phyloP scores from a whole-genome alignment of 2,329 filamentous ascomycete genomes.

The Penicillium nordicum region DNA sequence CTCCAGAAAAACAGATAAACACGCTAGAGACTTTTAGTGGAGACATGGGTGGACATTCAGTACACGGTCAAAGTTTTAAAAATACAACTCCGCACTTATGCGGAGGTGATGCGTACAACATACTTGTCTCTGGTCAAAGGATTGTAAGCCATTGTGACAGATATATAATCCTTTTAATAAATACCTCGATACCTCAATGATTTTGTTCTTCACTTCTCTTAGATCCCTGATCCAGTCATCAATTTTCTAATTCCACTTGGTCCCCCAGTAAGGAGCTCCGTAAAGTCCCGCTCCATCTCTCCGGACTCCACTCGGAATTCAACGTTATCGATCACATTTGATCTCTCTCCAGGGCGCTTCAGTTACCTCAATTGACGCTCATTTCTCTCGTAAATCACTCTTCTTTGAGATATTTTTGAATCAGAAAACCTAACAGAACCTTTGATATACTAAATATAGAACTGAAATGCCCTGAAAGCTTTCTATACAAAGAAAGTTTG shows the following conservation, averaged over 20 bases:
- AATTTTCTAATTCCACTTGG: neutral
- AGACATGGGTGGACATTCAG: conserved; percentile 9
- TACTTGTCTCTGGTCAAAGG: neutral
- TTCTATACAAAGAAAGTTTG: conserved; percentile 1
- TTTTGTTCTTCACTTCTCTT: too few relatives aligned
- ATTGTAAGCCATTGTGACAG: neutral
- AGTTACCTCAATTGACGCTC: neutral
- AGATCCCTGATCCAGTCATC: neutral
- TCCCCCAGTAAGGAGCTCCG: conserved; percentile 15
- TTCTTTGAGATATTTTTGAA: neutral
- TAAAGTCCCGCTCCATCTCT: conserved; percentile 22
- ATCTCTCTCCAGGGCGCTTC: neutral
- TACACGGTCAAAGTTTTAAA: conserved; percentile 9
- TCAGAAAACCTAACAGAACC: too few relatives aligned
- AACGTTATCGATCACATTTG: conserved; percentile 22
- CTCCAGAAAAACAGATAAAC: neutral
- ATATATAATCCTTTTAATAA: neutral
- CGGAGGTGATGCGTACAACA: conserved; percentile 4
- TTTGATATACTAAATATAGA: neutral
- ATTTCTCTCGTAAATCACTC: neutral
- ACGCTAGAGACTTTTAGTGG: conserved; percentile 18
- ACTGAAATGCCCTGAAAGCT: neutral
- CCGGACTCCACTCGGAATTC: conserved; percentile 17
- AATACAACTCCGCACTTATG: conserved; percentile 18
- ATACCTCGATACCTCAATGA: neutral